Evolutionary conservation across 2,329 filamentous ascomycete species (phyloP).

Genomic region (Plenodomus biglobosus): DNA sequence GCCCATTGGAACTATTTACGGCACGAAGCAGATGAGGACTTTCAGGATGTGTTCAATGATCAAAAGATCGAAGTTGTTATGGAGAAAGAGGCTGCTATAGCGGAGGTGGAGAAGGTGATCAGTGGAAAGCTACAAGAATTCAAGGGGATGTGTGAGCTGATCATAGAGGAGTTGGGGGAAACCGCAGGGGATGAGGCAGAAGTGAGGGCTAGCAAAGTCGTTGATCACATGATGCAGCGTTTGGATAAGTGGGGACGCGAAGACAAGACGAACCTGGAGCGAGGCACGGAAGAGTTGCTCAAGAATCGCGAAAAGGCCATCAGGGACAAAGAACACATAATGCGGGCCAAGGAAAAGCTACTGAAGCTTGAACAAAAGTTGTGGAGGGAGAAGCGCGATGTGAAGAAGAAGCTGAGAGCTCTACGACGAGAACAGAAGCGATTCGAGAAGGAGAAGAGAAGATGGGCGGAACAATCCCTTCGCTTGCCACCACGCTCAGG

Average conservation of each 20-base stretch:
- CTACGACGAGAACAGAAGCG: too few species aligned
- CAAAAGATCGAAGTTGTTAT: slow-evolving; percentile 3
- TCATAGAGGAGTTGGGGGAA: background rate
- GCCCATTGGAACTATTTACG: slow-evolving; percentile 10
- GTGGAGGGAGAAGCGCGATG: background rate
- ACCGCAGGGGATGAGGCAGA: background rate
- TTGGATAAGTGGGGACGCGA: background rate
- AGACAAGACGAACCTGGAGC: background rate
- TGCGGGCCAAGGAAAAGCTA: background rate
- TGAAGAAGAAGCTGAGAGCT: too few species aligned
- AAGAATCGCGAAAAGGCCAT: background rate
- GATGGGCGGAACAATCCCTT: too few species aligned
- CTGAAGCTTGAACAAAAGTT: background rate
- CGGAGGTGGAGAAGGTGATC: slow-evolving; percentile 2
- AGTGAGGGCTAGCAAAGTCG: too few species aligned
- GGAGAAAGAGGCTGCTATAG: slow-evolving; percentile 6
- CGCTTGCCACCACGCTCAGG: too few species aligned
- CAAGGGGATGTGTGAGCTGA: slow-evolving; percentile 1
- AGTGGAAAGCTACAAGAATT: slow-evolving; percentile 7
- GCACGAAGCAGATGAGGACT: slow-evolving; percentile 7
- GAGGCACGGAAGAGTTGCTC: background rate
- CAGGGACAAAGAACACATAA: background rate
- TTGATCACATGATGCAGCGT: background rate
- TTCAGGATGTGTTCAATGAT: slow-evolving; percentile 10
- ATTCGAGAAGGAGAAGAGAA: too few species aligned